Base-by-base conservation (phyloP, 2,329 filamentous ascomycete species). In the Colletotrichum acutatum region DNA sequence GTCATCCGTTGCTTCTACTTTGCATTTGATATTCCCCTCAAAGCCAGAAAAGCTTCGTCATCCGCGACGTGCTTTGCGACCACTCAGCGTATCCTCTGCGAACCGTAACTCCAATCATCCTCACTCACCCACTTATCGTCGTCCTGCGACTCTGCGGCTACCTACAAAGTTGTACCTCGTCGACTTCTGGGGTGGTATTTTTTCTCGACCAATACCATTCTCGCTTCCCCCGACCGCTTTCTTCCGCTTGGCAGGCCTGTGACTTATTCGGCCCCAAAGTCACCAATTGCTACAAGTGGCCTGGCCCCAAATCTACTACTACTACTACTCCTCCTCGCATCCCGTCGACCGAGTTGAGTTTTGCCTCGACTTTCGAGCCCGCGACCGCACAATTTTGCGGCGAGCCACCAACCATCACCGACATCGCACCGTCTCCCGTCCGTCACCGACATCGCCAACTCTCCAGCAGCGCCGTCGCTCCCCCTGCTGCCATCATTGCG, bases 401-500 rank as follows among this genome's bases (percentile, higher is more conserved):
- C 42, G 42, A 49, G 19, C 22, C 9, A 61, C 24, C 56, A 30
- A 6, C 63, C 24, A 52, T 30, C 59, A 12, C 6, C 58, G 42
- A 58, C 69, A 2, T 58, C 65, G 49, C 32, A 24, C 28, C n/a
- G 34, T 26, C 57, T 61, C 49, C n/a, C 24, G n/a, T 42, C 28
- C n/a, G 49, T 26, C 49, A 67, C 49, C 16, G 32, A 56, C 54
- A 57, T 52, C 28, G 52, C 37, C 60, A 58, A 26, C 46, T 22
- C n/a, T 56, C 54, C 22, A 56, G 22, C 53, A 34, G 46, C 42
- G 69, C 60, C 37, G 52, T 67, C 66, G 30, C 49, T 57, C 71
- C 71, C 71, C 71, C 62, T 72, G 67, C 53, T 63, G 53, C 58
- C 67, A 67, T 74, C 61, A 72, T 56, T 72, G 68, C 67, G 63